These are phyloP conservation scores for Aspergillus sp. DNA, from an alignment of 2,329 filamentous ascomycete genomes.

Conservation along the genomic window DNA sequence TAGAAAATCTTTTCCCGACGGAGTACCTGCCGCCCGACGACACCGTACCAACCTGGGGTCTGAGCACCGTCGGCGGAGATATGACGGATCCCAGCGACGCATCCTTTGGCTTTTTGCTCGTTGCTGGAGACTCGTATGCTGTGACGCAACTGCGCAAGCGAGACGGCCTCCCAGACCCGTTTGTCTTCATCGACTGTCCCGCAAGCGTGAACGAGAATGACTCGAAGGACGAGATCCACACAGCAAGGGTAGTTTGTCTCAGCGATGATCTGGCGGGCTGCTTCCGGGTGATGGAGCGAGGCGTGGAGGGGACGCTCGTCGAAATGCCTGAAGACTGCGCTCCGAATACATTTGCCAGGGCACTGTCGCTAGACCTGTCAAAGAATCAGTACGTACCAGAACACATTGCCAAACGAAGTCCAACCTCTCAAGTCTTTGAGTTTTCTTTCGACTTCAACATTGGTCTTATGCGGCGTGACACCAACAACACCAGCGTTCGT, in stretches of 20 bases:
- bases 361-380: not conserved
- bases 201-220: not conserved
- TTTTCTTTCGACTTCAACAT: not conserved
- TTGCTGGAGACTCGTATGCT: not conserved
- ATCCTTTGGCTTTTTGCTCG: not conserved
- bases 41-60: not conserved
- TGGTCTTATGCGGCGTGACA: not conserved
- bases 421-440: slow-evolving; percentile 1
- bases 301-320: not conserved
- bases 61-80: not conserved
- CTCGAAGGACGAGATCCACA: not conserved
- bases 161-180: not conserved
- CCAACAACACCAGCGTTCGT: not conserved
- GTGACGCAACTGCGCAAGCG: not conserved
- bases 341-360: not conserved
- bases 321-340: not conserved
- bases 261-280: not conserved
- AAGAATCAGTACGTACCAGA: not conserved
- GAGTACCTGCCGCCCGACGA: not conserved
- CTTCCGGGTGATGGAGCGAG: not conserved
- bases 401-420: not conserved
- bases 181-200: not conserved
- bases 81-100: not conserved
- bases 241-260: not conserved
- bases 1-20: not conserved